phyloP scores from a whole-genome alignment of 768 basidiomycete species.

The Tricholoma matsutake region DNA sequence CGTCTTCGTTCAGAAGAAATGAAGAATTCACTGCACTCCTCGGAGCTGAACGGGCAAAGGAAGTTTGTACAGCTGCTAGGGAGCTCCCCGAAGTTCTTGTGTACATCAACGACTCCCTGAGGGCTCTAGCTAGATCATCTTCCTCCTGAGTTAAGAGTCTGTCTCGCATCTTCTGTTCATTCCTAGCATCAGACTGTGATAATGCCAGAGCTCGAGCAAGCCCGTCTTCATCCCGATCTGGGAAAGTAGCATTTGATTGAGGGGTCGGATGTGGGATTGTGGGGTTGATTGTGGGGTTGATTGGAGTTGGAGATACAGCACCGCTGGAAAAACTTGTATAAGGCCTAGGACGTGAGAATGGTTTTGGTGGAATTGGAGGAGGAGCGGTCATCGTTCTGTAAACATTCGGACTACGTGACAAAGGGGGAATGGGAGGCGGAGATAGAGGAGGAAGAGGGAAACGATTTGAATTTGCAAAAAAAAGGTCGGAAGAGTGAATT shows the following conservation, averaged over 20 bases:
- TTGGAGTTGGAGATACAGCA: neutral
- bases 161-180: constrained; percentile 29
- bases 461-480: constrained; percentile 16
- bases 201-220: constrained; percentile 46
- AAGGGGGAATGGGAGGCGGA: constrained; percentile 26
- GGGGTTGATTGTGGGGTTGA: neutral
- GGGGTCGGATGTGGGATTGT: neutral
- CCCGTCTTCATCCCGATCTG: constrained; percentile 36
- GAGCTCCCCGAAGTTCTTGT: neutral
- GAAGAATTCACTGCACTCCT: neutral
- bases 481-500: constrained; percentile 21
- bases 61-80: constrained; percentile 6
- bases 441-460: constrained; percentile 12
- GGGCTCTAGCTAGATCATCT: constrained; percentile 60
- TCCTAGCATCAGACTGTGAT: constrained; percentile 44
- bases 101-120: constrained; percentile 47
- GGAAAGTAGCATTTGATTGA: constrained; percentile 6
- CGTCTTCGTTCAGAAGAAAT: neutral
- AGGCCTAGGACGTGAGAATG: constrained; percentile 8
- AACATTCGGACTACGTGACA: constrained; percentile 17
- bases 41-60: constrained; percentile 21
- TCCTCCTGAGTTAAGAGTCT: constrained; percentile 50
- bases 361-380: constrained; percentile 42
- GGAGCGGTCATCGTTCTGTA: constrained; percentile 19
- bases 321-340: neutral